Evolutionary conservation across 2,329 filamentous ascomycete species (phyloP).

Genomic region (Fusarium haematococcum): DNA sequence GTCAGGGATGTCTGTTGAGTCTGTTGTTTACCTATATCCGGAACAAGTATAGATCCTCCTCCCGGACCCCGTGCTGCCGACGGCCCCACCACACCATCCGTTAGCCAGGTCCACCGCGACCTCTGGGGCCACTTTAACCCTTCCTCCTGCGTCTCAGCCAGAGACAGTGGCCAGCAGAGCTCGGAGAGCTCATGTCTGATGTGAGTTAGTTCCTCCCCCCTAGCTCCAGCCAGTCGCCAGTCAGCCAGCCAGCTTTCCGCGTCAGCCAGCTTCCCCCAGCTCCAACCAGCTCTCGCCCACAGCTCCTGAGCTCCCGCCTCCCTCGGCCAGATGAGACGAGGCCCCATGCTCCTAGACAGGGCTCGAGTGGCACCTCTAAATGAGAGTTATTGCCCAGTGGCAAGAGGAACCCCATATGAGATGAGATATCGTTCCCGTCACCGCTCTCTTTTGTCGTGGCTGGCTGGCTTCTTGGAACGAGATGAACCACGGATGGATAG

Average conservation of each 20-base stretch:
- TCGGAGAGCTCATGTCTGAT: constrained; percentile 37
- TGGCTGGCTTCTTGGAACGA: constrained; percentile 31
- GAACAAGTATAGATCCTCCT: constrained; percentile 27
- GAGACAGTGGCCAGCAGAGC: constrained; percentile 30
- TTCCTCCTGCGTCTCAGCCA: constrained; percentile 43
- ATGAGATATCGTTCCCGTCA: constrained; percentile 32
- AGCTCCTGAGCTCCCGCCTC: constrained; percentile 35
- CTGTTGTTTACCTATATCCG: constrained; percentile 42
- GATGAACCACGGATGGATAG: constrained; percentile 21
- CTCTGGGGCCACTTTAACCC: constrained; percentile 30
- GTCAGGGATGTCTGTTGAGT: constrained; percentile 25
- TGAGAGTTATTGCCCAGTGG: constrained; percentile 33
- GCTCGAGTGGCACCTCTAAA: constrained; percentile 9
- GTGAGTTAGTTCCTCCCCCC: constrained; percentile 18
- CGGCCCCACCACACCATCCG: constrained; percentile 21
- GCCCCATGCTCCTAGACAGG: constrained; percentile 32
- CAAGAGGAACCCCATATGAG: constrained; percentile 21
- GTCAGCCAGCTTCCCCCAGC: constrained; percentile 32
- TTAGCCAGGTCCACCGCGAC: constrained; percentile 21
- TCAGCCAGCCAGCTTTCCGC: constrained; percentile 26
- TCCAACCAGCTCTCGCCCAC: constrained; percentile 28
- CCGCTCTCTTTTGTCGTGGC: constrained; percentile 27
- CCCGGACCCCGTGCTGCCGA: constrained; percentile 17
- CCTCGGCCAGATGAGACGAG: constrained; percentile 35
- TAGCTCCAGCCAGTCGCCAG: constrained; percentile 40